Base-by-base conservation (phyloP, 2,329 filamentous ascomycete species). In the Penicillium olsonii region DNA sequence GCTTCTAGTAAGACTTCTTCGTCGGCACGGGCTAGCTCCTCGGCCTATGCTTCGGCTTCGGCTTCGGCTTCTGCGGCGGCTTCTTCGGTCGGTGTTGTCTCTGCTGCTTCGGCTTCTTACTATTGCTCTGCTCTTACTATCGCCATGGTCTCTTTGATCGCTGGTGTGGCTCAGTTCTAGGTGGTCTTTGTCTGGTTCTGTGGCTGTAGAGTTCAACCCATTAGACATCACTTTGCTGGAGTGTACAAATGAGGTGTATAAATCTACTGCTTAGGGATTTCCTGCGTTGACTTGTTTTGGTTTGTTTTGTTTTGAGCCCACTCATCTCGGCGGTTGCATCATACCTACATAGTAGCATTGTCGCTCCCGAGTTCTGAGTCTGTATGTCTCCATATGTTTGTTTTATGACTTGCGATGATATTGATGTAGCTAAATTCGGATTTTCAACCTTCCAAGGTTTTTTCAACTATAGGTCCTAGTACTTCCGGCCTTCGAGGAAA, bases 31-130 rank as follows among this genome's bases (percentile, higher is more conserved):
- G 41, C 20, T n/a, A 51, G 53, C n/a, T 59, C 53, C 4, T 48
- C 56, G 8, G 45, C 51, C 37, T 55, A 52, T 35, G 54, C 56
- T 27, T 55, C 46, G 2, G 27, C 46, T 4, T 45, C 46, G 27
- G 41, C 46, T 39, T 39, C 46, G 1, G 35, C 35, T 2, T 35
- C 35, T 2, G 35, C 35, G 2, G 34, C 35, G 4, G 27, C 41
- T 38, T 45, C 46, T 45, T 49, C 46, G 15, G 9, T 27, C 14
- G 17, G 27, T 6, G 17, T 27, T 27, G 35, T 49, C 12, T 49
- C 46, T 19, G 41, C 19, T 45, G 46, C 41, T 1, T 18, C 46
- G 5, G 41, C 11, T 27, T 17, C 40, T 14, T 55, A 57, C 59
- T 70, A 19, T 19, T 18, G 27, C 37, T 41, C 48, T 14, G 24